Conservation (phyloP, 2,329 filamentous ascomycete genomes). For the Scedosporium aurantiacum region DNA sequence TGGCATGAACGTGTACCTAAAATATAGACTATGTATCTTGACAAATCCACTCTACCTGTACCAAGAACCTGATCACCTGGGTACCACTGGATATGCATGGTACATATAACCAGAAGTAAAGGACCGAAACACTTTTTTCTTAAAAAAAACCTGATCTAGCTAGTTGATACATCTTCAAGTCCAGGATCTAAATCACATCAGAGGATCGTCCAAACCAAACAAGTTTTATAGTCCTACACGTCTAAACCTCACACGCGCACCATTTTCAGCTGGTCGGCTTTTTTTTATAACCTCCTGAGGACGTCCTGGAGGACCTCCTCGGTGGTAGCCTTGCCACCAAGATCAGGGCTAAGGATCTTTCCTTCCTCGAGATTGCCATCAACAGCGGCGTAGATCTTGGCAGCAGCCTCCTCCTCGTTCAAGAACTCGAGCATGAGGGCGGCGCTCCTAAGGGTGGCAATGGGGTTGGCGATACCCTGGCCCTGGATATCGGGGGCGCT, state of each 20-base stretch:
- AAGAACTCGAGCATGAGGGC: slow-evolving; percentile 96
- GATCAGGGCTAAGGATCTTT: slow-evolving; percentile 72
- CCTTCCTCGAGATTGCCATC: slow-evolving; percentile 83
- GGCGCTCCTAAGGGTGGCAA: slow-evolving; percentile 83
- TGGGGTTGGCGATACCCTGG: slow-evolving; percentile 85
- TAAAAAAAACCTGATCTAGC: too few relatives aligned
- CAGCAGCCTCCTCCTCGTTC: slow-evolving; percentile 74
- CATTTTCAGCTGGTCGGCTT: not conserved
- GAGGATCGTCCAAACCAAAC: too few relatives aligned
- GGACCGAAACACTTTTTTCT: too few relatives aligned
- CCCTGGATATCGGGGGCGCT: slow-evolving; percentile 94
- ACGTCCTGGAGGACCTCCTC: slow-evolving; percentile 82
- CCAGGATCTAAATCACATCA: too few relatives aligned
- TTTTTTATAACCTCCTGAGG: slow-evolving; percentile 60
- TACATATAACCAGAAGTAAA: too few relatives aligned
- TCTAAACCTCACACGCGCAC: not conserved
- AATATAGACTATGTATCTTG: too few relatives aligned
- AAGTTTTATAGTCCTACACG: too few relatives aligned
- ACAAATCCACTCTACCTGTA: too few relatives aligned
- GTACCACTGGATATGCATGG: too few relatives aligned
- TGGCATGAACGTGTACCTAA: too few relatives aligned
- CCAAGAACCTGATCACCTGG: too few relatives aligned
- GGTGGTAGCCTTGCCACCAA: slow-evolving; percentile 79
- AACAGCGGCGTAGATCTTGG: slow-evolving; percentile 81
- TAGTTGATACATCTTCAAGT: too few relatives aligned